Evolutionary conservation across 2,329 filamentous ascomycete genomes (phyloP), one percentile per base, ranked within the genome.

Genomic region (Venturia asperata): DNA sequence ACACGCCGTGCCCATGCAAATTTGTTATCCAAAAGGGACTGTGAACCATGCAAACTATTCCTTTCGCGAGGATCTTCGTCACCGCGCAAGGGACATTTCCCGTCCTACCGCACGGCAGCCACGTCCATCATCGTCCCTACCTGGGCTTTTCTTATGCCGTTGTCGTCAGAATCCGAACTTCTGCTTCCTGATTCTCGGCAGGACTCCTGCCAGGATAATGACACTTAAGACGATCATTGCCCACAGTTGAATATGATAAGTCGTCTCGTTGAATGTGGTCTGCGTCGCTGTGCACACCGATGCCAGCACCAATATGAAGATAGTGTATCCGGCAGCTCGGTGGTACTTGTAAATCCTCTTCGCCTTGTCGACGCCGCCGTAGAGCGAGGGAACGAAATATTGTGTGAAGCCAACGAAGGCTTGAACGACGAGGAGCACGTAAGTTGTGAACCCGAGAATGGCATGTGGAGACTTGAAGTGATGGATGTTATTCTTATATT

Each of bases 271-370:
- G 75, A 88, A 97, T 42, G 83, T 81, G 1, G 93, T 97, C 77
- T 87, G 82, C 3, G 87, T 91, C 1, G 92, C 90, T 30, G 88
- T 87, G 61, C 83, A 79, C 47, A 96, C 83, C 0, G 92, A 94
- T 11, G 84, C 85, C 67, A 96, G 77, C 67, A 93, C 81, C 70
- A 95, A 71, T 62, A 87, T 72, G 64, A 93, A 77, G 66, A 92
- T 78, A 9, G 85, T 69, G 73, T 99, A 97, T 1, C 93, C 94
- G 27, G 81, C 83, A 64, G 83, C 77, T 39, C 93, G 85, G 75
- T 97, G 94, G 71, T 92, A 96, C 77, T 96, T 97, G 82, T 93
- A 97, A 52, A 96, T 75, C 30, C 81, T 81, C 82, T 92, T 95
- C 24, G 92, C 93, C 3, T 86, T 86, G 34, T 90, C 87, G 68